Evolutionary conservation across 1,284 basidiomycete species (phyloP).

Genomic region (Neolentinus lepideus): DNA sequence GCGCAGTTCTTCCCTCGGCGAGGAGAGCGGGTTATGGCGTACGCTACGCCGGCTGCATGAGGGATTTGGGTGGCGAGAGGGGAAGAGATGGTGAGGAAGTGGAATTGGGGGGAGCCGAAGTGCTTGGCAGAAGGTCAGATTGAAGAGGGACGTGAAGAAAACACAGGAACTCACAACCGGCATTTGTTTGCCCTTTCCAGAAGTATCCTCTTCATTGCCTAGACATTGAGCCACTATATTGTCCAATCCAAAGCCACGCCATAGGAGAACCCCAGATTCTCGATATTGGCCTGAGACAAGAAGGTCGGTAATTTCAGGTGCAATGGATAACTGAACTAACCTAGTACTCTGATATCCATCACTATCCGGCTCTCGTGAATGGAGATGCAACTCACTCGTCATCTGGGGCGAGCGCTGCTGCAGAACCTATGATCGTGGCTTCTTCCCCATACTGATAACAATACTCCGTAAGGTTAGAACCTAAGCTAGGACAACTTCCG

Average conservation of each 20-base stretch:
- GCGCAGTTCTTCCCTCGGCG: conserved; percentile 75
- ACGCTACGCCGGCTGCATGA: conserved; percentile 91
- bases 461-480: background rate
- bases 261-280: conserved; percentile 86
- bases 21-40: conserved; percentile 80
- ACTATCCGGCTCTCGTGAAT: background rate
- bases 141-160: background rate
- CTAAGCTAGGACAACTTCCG: background rate
- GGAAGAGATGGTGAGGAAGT: conserved; percentile 93
- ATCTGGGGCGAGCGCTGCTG: conserved; percentile 74
- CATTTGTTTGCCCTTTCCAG: conserved; percentile 86
- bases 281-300: conserved; percentile 66
- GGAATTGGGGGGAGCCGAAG: conserved; percentile 77
- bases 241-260: conserved; percentile 75
- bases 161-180: conserved; percentile 51
- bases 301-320: conserved; percentile 1
- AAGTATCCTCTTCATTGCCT: conserved; percentile 75
- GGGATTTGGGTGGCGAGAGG: conserved; percentile 95
- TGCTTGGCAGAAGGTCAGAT: conserved; percentile 43
- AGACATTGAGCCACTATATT: conserved; percentile 85
- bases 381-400: conserved; percentile 67
- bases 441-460: conserved; percentile 77
- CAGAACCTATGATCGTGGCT: conserved; percentile 86
- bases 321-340: conserved; percentile 25
- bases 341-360: conserved; percentile 41